These are phyloP conservation scores for Fennellomyces sp. DNA, from an alignment of 371 early-diverging fungal species.

Conservation along the genomic window DNA sequence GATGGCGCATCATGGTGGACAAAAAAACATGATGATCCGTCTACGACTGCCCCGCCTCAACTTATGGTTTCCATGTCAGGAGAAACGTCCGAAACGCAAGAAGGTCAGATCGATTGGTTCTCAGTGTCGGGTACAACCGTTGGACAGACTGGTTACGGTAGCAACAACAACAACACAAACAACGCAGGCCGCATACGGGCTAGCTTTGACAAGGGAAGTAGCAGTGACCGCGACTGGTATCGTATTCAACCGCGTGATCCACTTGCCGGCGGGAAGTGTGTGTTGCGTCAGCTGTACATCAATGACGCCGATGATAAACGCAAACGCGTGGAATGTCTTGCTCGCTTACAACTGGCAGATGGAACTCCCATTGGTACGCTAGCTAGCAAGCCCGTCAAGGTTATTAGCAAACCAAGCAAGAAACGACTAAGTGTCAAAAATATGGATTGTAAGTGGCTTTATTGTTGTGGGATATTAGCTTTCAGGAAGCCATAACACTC, in stretches of 20 bases:
- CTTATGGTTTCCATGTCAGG: conserved; percentile 36
- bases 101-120: conserved; percentile 45
- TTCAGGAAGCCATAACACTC: conserved; percentile 6
- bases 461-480: too few species aligned
- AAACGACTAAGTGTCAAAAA: conserved; percentile 78
- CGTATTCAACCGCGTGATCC: conserved; percentile 22
- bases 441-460: conserved; percentile 54
- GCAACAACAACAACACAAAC: not conserved
- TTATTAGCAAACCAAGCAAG: conserved; percentile 82
- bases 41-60: conserved; percentile 14
- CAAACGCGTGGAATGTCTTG: conserved; percentile 68
- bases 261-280: conserved; percentile 59
- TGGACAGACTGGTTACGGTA: conserved; percentile 33
- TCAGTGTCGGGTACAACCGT: conserved; percentile 32
- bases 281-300: conserved; percentile 74
- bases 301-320: conserved; percentile 77
- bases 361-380: conserved; percentile 65
- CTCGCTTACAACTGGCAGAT: conserved; percentile 63
- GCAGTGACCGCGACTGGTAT: conserved; percentile 25
- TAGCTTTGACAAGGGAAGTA: conserved; percentile 6
- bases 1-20: conserved; percentile 74
- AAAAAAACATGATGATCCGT: not conserved
- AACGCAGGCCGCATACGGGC: not conserved
- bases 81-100: conserved; percentile 26
- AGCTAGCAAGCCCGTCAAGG: conserved; percentile 69